A percentile compares a stretch with the other conserved stretches of the same genome.
Conservation (phyloP, 257 asterid species). For the Lycium barbarum region DNA sequence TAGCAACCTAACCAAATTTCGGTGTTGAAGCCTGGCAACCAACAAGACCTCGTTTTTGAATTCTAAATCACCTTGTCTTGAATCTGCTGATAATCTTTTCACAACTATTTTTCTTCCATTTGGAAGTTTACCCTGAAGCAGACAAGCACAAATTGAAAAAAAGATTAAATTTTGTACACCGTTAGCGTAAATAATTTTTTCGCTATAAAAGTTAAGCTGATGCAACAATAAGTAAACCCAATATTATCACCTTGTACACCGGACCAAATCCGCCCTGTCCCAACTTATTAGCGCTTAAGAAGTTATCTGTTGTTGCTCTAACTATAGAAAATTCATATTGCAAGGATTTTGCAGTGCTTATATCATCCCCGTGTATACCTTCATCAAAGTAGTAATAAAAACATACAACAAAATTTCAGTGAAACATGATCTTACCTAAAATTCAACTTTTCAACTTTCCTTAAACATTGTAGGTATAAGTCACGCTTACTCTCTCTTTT, state of each 20-base stretch:
- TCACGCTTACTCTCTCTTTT: constrained; percentile 4
- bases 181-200: too few species aligned
- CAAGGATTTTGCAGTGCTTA: not conserved
- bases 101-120: constrained; percentile 39
- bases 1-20: constrained; percentile 36
- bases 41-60: constrained; percentile 39
- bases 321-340: constrained; percentile 29
- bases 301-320: constrained; percentile 33
- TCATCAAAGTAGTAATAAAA: not conserved
- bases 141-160: not conserved
- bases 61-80: constrained; percentile 33
- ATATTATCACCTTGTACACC: constrained; percentile 39
- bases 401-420: not conserved
- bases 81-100: constrained; percentile 35
- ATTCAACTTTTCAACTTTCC: not conserved
- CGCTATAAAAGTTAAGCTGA: not conserved
- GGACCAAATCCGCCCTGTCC: constrained; percentile 44
- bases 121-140: constrained; percentile 31
- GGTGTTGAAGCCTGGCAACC: constrained; percentile 41
- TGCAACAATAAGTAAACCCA: not conserved
- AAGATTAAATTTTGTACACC: not conserved
- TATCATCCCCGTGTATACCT: not conserved
- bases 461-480: not conserved
- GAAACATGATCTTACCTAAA: not conserved
- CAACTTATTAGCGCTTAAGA: constrained; percentile 34